A percentile compares a stretch with the other conserved stretches of the same genome.
Evolutionary conservation across 305 asterid genomes (phyloP).

Genomic region (Nicotiana rustica): DNA sequence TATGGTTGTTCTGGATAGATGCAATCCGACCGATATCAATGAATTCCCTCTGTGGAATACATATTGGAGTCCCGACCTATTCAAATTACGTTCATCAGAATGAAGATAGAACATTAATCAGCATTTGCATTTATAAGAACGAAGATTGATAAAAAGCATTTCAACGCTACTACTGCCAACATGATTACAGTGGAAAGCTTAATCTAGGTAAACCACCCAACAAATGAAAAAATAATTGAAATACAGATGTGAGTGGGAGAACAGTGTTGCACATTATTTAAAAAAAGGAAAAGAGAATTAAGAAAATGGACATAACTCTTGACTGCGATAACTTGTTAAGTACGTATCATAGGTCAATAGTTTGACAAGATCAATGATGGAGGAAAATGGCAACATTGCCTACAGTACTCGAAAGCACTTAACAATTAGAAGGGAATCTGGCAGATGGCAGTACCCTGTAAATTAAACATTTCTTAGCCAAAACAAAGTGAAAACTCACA

Average conservation of each 20-base stretch:
- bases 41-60: constrained; percentile 82
- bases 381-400: neutral
- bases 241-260: neutral
- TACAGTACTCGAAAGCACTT: neutral
- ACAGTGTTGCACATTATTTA: neutral
- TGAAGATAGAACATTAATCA: neutral
- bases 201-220: neutral
- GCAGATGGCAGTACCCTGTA: constrained; percentile 9
- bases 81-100: neutral
- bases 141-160: neutral
- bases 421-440: neutral
- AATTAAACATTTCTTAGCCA: neutral
- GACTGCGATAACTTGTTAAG: neutral
- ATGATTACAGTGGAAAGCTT: neutral
- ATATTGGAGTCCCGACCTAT: constrained; percentile 95
- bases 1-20: constrained; percentile 87
- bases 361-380: neutral
- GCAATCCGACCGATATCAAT: constrained; percentile 90
- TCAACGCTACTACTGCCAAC: neutral
- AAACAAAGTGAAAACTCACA: neutral
- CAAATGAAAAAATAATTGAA: neutral
- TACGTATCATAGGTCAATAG: neutral
- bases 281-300: neutral
- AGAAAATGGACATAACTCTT: neutral
- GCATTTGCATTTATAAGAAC: neutral